Evolutionary conservation across 176 grass and related monocot species (phyloP).

Genomic region (Triticum timopheevii): DNA sequence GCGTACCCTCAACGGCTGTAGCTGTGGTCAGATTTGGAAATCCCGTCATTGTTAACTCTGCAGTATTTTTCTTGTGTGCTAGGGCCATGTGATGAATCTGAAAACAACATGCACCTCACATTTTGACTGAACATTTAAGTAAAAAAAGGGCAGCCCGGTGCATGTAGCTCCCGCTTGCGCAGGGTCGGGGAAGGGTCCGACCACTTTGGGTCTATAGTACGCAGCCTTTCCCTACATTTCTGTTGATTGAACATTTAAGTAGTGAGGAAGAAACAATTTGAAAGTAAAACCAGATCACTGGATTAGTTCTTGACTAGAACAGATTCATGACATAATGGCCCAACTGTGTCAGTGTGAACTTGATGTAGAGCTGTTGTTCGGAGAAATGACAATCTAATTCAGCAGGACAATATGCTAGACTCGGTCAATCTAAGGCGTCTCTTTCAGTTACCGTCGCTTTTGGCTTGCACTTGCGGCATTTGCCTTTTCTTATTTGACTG

Average conservation of each 20-base stretch:
- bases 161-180: too few relatives aligned
- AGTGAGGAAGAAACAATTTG: background rate
- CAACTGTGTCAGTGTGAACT: background rate
- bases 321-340: background rate
- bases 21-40: background rate
- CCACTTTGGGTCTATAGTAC: too few relatives aligned
- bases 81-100: background rate
- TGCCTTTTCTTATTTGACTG: background rate
- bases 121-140: background rate
- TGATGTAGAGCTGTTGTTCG: background rate
- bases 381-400: background rate
- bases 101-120: background rate
- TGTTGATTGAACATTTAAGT: background rate
- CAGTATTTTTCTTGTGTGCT: background rate
- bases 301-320: background rate
- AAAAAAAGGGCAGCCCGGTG: too few relatives aligned
- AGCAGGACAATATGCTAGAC: background rate
- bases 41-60: background rate
- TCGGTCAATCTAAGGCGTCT: background rate
- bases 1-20: background rate
- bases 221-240: too few relatives aligned
- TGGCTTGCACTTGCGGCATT: background rate
- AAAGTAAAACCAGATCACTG: background rate
- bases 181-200: too few relatives aligned
- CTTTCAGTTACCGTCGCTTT: background rate